phyloP scores from a whole-genome alignment of 2,329 filamentous ascomycete genomes.

The Stemphylium vesicarium region DNA sequence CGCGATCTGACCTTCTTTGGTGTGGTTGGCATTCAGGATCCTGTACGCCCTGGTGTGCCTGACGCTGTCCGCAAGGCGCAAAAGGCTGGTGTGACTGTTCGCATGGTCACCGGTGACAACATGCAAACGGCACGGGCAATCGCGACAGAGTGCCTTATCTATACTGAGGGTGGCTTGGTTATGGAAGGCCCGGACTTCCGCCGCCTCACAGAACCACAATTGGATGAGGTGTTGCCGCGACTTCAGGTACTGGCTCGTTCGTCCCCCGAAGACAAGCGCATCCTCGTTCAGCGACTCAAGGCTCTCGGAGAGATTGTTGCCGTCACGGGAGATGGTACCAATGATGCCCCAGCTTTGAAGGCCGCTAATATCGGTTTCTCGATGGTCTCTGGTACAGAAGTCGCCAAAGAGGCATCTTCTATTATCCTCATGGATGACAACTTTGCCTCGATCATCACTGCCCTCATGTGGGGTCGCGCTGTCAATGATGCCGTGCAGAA shows the following conservation, averaged over 20 bases:
- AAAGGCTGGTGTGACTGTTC: conserved; percentile 89
- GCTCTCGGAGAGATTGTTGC: conserved; percentile 89
- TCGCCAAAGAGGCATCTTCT: conserved; percentile 91
- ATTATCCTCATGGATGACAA: conserved; percentile 98
- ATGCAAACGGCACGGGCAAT: conserved; percentile 95
- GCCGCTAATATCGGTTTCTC: conserved; percentile 98
- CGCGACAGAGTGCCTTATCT: conserved; percentile 92
- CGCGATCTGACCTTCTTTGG: conserved; percentile 77
- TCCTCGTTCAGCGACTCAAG: conserved; percentile 91
- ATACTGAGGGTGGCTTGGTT: conserved; percentile 78
- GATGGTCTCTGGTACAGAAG: conserved; percentile 93
- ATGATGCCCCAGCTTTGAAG: conserved; percentile 95
- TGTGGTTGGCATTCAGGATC: conserved; percentile 92
- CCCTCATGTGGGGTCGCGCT: conserved; percentile 91
- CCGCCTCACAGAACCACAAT: conserved; percentile 73
- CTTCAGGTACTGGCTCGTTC: conserved; percentile 93
- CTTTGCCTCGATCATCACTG: conserved; percentile 93
- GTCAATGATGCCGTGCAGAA: conserved; percentile 99
- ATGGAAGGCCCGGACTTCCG: conserved; percentile 90
- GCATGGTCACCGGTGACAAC: conserved; percentile 97
- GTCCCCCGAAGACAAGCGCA: conserved; percentile 95
- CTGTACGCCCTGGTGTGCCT: conserved; percentile 88
- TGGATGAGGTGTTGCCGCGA: conserved; percentile 78
- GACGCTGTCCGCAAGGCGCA: conserved; percentile 85
- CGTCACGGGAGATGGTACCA: conserved; percentile 98